Base-by-base conservation (phyloP, 768 basidiomycete species). In the Mycena indigotica region DNA sequence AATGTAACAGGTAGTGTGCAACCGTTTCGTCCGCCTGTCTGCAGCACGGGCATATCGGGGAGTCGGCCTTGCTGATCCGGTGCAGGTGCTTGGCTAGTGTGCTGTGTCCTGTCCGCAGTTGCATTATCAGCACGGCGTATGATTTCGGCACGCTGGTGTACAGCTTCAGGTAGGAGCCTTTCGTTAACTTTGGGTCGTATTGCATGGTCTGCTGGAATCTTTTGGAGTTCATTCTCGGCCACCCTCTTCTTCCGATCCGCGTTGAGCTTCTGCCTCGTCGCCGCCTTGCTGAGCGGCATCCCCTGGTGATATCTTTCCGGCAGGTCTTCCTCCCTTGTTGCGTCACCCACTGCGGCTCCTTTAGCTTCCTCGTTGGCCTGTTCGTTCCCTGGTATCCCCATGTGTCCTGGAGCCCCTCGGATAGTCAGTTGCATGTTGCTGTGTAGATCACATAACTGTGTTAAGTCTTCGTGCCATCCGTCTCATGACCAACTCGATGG, bases 331-430 rank as follows among this genome's bases (percentile, higher is more conserved):
- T 15, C 10, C 17, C 6, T 6, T 13, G 61, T 56, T 0, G 48
- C 23, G 13, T 32, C 21, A 16, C 19, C 19, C 15, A 53, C 35
- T 12, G 63, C 62, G 24, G 62, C 66, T 28, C 32, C 16, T 41
- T 65, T 65, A 16, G 65, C 66, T 19, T 59, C 56, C 28, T 29
- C 46, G 41, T 67, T 63, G 6, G 60, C 66, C 4, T 39, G 32
- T 29, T 67, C 65, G 44, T 67, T 67, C 8, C 65, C 65, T 2
- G 52, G 30, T 2, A 66, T 58, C 16, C 40, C 66, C 28, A 29
- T 28, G 28, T 68, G 67, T 4, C 67, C 66, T 15, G 66, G 66
- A 0, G 58, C 53, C 67, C 67, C 67, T 2, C 40, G 46, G 0
- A 68, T 46, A 1, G 54, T 55, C 8, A 66, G 35, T 2, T 24